A percentile compares a stretch with the other conserved stretches of the same genome.
These are phyloP conservation scores for Suhomyces vadensis DNA, from an alignment of 805 yeast genomes.

Conservation along the genomic window DNA sequence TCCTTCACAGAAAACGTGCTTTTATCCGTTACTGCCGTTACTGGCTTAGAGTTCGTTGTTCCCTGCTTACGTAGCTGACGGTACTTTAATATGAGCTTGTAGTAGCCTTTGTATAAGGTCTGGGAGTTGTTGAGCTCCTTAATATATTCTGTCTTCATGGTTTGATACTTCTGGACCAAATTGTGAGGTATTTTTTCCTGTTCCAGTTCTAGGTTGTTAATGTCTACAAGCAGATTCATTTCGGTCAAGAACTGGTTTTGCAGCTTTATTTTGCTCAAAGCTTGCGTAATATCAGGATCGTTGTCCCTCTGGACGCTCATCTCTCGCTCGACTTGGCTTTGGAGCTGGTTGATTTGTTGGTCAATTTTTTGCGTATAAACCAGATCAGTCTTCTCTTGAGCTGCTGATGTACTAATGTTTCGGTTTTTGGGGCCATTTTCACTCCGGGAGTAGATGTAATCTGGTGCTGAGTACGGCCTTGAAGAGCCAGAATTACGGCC, in stretches of 20 bases:
- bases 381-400: conserved; percentile 1
- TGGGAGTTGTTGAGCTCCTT: conserved; percentile 29
- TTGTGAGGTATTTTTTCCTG: conserved; percentile 10
- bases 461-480: conserved; percentile 1
- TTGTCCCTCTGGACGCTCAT: not conserved
- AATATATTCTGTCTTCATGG: conserved; percentile 27
- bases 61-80: conserved; percentile 14
- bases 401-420: not conserved
- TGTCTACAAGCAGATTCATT: conserved; percentile 21
- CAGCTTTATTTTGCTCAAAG: conserved; percentile 9
- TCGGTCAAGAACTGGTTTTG: conserved; percentile 23
- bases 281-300: not conserved
- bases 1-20: conserved; percentile 13
- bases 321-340: conserved; percentile 5
- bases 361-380: conserved; percentile 2
- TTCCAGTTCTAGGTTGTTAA: conserved; percentile 14
- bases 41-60: not conserved
- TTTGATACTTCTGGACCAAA: conserved; percentile 17
- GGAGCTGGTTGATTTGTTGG: conserved; percentile 1
- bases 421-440: not conserved
- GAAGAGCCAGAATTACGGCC: not conserved
- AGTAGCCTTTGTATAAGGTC: conserved; percentile 32
- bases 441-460: not conserved
- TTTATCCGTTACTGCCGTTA: not conserved
- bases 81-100: conserved; percentile 30